Conservation (phyloP, 768 basidiomycete genomes). For the Imleria badia region DNA sequence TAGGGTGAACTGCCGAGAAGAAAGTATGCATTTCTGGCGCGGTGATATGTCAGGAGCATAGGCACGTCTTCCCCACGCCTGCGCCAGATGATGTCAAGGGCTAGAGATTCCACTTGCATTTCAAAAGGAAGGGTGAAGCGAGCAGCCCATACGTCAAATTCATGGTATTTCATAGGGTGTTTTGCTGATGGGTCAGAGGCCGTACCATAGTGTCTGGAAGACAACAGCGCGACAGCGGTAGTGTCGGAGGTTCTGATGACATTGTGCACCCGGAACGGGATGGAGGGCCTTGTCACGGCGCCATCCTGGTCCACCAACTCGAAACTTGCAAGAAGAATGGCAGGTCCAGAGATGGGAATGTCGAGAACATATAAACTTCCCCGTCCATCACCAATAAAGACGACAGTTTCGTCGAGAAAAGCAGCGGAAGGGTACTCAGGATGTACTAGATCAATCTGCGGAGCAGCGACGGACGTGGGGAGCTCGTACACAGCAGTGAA, state of each 20-base stretch:
- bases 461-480: slow-evolving; percentile 48
- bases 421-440: slow-evolving; percentile 74
- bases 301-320: slow-evolving; percentile 36
- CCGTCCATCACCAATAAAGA: slow-evolving; percentile 67
- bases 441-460: slow-evolving; percentile 41
- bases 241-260: slow-evolving; percentile 37
- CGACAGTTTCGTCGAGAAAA: slow-evolving; percentile 49
- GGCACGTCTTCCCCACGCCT: slow-evolving; percentile 72
- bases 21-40: slow-evolving; percentile 46
- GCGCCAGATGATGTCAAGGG: slow-evolving; percentile 65
- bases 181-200: slow-evolving; percentile 18
- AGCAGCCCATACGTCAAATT: slow-evolving; percentile 69
- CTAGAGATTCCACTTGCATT: slow-evolving; percentile 29
- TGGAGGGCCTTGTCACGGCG: slow-evolving; percentile 24
- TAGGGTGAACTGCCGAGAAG: slow-evolving; percentile 61
- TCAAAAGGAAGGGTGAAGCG: slow-evolving; percentile 47
- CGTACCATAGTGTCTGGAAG: slow-evolving; percentile 51
- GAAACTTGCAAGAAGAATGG: slow-evolving; percentile 52
- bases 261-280: slow-evolving; percentile 42
- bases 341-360: slow-evolving; percentile 38
- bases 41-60: slow-evolving; percentile 50
- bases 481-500: slow-evolving; percentile 61
- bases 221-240: slow-evolving; percentile 49
- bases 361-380: slow-evolving; percentile 65
- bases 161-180: slow-evolving; percentile 31